Percentiles rank a stretch among this genome's conserved stretches.
Conservation (phyloP, 2,329 filamentous ascomycete genomes). For the Pleochaeta shiraiana region DNA sequence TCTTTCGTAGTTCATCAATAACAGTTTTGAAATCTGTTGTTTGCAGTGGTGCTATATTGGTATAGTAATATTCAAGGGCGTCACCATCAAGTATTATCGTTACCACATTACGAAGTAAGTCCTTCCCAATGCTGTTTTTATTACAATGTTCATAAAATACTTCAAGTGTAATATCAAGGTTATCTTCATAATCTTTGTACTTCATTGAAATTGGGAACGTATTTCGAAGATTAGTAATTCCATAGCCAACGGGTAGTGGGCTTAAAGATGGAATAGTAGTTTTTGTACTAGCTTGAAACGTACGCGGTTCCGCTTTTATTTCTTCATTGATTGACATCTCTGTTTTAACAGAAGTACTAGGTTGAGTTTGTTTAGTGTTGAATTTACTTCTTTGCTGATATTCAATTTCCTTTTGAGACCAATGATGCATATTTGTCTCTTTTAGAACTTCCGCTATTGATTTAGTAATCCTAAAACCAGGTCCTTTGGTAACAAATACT, state of each 20-base stretch:
- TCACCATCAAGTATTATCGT: background rate
- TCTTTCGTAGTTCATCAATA: background rate
- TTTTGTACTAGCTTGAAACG: background rate
- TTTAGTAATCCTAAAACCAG: background rate
- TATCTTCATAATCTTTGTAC: background rate
- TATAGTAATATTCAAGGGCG: background rate
- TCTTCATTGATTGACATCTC: background rate
- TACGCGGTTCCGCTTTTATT: background rate
- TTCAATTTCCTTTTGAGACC: background rate
- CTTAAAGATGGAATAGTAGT: background rate
- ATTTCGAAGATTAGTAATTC: background rate
- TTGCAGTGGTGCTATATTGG: background rate
- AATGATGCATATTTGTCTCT: background rate
- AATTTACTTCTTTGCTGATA: background rate
- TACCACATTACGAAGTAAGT: background rate
- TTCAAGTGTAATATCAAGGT: background rate
- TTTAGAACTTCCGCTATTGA: background rate
- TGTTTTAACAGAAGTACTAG: background rate
- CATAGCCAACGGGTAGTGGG: background rate
- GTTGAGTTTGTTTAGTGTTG: background rate
- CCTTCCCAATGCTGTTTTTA: background rate
- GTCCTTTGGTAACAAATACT: background rate
- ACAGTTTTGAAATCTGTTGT: background rate
- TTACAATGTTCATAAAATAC: slow-evolving; percentile 1
- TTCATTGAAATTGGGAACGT: background rate